phyloP scores from a whole-genome alignment of 768 basidiomycete genomes.

The Lentinula sp. region DNA sequence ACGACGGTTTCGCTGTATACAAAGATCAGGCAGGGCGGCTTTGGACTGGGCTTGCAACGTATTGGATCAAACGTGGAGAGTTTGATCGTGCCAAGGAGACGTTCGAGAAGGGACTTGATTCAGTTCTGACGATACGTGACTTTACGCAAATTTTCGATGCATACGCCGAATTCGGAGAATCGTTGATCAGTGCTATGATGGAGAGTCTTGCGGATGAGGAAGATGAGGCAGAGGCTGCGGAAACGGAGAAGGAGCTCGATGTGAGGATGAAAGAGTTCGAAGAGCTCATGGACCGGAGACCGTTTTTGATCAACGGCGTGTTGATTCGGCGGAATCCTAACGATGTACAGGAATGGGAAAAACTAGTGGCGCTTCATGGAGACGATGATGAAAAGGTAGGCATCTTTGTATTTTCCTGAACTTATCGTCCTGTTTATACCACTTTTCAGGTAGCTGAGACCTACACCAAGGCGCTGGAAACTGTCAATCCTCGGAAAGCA shows the following conservation, averaged over 20 bases:
- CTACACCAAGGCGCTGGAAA: constrained; percentile 84
- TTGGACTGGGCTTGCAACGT: constrained; percentile 95
- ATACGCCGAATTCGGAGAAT: constrained; percentile 91
- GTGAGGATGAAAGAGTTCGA: constrained; percentile 89
- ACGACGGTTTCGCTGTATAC: constrained; percentile 84
- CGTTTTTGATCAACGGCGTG: constrained; percentile 96
- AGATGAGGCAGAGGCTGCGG: constrained; percentile 76
- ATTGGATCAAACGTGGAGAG: constrained; percentile 97
- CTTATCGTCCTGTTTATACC: background rate
- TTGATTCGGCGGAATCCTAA: constrained; percentile 89
- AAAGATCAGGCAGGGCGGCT: constrained; percentile 95
- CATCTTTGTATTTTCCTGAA: background rate
- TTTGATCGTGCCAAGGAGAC: constrained; percentile 86
- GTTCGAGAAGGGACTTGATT: constrained; percentile 81
- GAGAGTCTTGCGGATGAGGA: constrained; percentile 72
- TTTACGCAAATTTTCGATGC: constrained; percentile 98
- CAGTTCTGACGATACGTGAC: constrained; percentile 89
- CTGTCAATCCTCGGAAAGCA: constrained; percentile 82
- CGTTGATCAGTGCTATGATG: constrained; percentile 87
- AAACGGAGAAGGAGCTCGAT: constrained; percentile 82
- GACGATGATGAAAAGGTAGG: constrained; percentile 88
- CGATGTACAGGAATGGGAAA: constrained; percentile 99
- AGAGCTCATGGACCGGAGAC: constrained; percentile 88
- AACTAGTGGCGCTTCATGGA: constrained; percentile 88
- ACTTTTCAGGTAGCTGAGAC: constrained; percentile 77